Evolutionary conservation across 2,329 filamentous ascomycete genomes (phyloP), one percentile per base, ranked within the genome.

Genomic region (Didymellaceae sp.): DNA sequence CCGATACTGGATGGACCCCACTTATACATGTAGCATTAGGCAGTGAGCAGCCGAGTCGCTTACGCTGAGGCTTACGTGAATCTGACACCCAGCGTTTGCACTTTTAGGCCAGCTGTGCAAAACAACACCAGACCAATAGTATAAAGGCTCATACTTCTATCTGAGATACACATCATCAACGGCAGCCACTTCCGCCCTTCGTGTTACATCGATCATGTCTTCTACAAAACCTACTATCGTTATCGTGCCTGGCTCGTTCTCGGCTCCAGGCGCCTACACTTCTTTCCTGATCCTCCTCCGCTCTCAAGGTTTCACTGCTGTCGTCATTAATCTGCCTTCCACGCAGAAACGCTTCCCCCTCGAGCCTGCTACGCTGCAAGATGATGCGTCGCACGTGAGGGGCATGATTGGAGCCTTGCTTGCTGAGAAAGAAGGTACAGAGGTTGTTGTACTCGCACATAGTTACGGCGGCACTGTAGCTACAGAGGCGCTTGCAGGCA

Each of bases 311-410:
- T 61, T 52, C 40, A 51, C 52, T 8, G 46, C 57, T 1, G 26
- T 59, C 20, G 56, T 53, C 3, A 14, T 62, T 14, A 35, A 44
- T 16, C 44, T 62, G 5, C 63, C 52, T 2, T 56, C 57, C 5
- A 55, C 58, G 16, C 30, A 54, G 14, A 56, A 59, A 48, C 46
- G 55, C 3, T 17, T 43, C 32, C 56, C 52, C 1, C 54, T 47
- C 4, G 31, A 42, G 7, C 59, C 59, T 0, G 58, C 63, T 0
- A 62, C 53, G 9, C 57, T 64, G 52, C 18, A 43, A 2, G 64
- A 65, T 30, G 71, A 74, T 43, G 70, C 66, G 0, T 49, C 52
- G 24, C 53, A 60, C 9, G 66, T 75, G 14, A 59, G 54, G 3
- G 40, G 43, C 6, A 59, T 50, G 0, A 58, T 58, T 5, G 54